Evolutionary conservation across 306 rosid genomes (phyloP).

Genomic region (Datisca glomerata): DNA sequence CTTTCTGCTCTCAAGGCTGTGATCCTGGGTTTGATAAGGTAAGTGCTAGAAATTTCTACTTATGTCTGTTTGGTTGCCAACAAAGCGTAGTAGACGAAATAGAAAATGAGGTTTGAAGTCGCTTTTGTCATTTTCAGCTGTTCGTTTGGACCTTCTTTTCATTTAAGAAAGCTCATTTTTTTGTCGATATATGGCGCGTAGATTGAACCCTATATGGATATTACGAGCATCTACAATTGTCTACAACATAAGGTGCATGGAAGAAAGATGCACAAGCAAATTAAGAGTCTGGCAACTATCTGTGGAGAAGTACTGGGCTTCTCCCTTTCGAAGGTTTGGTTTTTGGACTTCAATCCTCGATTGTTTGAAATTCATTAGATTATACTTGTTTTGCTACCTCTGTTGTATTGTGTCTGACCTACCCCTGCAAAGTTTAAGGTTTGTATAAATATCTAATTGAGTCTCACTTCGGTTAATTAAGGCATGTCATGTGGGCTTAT

Average conservation of each 20-base stretch:
- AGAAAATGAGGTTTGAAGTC: too few relatives aligned
- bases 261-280: slow-evolving; percentile 44
- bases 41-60: slow-evolving; percentile 4
- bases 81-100: slow-evolving; percentile 10
- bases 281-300: slow-evolving; percentile 62
- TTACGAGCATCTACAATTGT: slow-evolving; percentile 47
- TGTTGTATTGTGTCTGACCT: too few relatives aligned
- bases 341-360: slow-evolving; percentile 4
- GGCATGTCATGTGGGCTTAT: too few relatives aligned
- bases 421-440: too few relatives aligned
- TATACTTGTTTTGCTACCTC: too few relatives aligned
- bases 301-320: slow-evolving; percentile 62
- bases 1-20: slow-evolving; percentile 54
- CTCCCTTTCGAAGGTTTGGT: slow-evolving; percentile 74
- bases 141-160: too few relatives aligned
- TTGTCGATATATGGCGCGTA: slow-evolving; percentile 1
- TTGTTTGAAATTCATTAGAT: neutral
- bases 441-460: too few relatives aligned
- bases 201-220: slow-evolving; percentile 87
- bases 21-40: slow-evolving; percentile 61
- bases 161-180: neutral
- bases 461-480: too few relatives aligned
- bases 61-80: slow-evolving; percentile 7
- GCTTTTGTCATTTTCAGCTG: too few relatives aligned
- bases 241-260: slow-evolving; percentile 50